Evolutionary conservation across 164 flowering plant genomes (phyloP), one percentile per base, ranked within the genome.

Genomic region (Malania oleifera): DNA sequence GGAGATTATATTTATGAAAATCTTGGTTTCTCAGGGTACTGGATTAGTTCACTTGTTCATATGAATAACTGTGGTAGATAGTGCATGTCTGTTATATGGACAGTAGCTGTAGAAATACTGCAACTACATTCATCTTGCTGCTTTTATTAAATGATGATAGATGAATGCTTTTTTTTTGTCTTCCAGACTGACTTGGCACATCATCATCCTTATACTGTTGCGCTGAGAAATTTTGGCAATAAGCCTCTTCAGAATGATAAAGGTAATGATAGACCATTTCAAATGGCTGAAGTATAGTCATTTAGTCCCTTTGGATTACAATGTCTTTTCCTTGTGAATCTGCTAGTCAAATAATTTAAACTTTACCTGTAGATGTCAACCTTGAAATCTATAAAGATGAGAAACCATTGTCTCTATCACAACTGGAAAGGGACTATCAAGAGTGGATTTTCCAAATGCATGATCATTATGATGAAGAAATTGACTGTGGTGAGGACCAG

Each of bases 151-250:
- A n/a, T n/a, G n/a, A 20, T 18, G 15, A 17, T 22, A 7, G 5
- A 22, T 23, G n/a, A 18, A 48, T 49, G 51, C 14, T 13, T 63
- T 44, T 18, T 27, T 19, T 65, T 39, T 39, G 22, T 38, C 54
- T 20, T 62, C 29, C 79, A 89, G 96, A 86, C 85, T 37, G 89
- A 89, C 68, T 70, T 89, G 44, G 86, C 87, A 5, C 80, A 67
- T 46, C 83, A 83, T 28, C 75, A 75, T 73, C 77, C 82, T 31
- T 86, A 64, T 59, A 77, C 89, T 5, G 68, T 12, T 29, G 85
- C 86, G 18, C 59, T 89, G 73, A 89, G 61, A 73, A 80, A 75
- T 61, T 69, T 89, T 49, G 91, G 91, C 25, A 61, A 28, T 55
- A 80, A 69, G 59, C 23, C 52, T 52, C 37, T 31, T 60, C 79